phyloP scores from a whole-genome alignment of 2,329 filamentous ascomycete genomes.

The Sordariomycetes sp. region DNA sequence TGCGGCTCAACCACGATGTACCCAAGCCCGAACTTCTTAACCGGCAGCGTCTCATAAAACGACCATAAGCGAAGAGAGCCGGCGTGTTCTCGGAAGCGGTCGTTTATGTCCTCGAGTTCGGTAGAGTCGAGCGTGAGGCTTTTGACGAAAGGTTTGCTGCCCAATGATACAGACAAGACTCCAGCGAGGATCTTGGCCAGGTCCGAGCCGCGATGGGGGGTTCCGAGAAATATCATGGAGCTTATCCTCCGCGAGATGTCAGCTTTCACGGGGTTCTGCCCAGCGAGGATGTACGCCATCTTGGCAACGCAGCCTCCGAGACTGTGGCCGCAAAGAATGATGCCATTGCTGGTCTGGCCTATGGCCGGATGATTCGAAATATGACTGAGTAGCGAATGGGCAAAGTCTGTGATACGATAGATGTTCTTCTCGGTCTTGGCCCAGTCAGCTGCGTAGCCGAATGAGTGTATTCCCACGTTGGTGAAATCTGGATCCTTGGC shows the following conservation, averaged over 20 bases:
- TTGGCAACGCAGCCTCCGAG: constrained; percentile 32
- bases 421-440: constrained; percentile 6
- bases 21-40: background rate
- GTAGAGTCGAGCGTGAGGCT: background rate
- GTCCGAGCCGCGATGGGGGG: constrained; percentile 28
- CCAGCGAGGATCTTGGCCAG: constrained; percentile 21
- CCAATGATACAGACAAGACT: constrained; percentile 16
- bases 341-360: constrained; percentile 12
- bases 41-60: background rate
- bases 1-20: background rate
- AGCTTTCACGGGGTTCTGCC: constrained; percentile 17
- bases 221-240: constrained; percentile 27
- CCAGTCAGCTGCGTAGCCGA: background rate
- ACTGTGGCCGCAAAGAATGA: constrained; percentile 32
- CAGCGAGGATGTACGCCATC: constrained; percentile 23
- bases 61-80: background rate
- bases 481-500: constrained; percentile 18
- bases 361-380: background rate
- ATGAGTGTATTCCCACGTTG: constrained; percentile 15
- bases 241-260: constrained; percentile 17
- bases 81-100: background rate
- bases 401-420: constrained; percentile 7
- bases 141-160: background rate
- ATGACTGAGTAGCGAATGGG: background rate
- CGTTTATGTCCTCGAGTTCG: background rate